Evolutionary conservation across 371 early-diverging fungal genomes (phyloP), one percentile per base, ranked within the genome.

Genomic region (Smittium culicis): DNA sequence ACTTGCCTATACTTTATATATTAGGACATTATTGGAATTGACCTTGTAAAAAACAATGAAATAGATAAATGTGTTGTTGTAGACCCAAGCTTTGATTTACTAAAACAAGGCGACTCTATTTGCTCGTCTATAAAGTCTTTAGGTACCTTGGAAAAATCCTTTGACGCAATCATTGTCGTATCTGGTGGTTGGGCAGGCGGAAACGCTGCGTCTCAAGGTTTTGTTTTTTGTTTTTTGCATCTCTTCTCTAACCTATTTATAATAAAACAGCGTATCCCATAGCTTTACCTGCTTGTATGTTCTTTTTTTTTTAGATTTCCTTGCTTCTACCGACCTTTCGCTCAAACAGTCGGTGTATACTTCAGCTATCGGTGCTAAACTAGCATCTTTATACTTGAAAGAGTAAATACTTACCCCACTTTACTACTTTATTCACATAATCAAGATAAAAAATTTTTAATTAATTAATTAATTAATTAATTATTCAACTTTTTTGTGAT

Each of bases 141-240:
- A 1, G 65, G 34, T 3, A 79, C 68, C 20, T 64, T 72, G 56
- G 86, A 89, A 67, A 58, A 66, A 5, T 28, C 28, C 45, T 75
- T 90, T 16, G 88, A 88, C 65, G 93, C 90, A 3, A 79, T 97
- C 57, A 74, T 97, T 54, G 92, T 91, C 74, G 95, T 92, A 3
- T 96, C 98, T 34, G 98, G 98, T 64, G 98, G 98, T 33, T 97
- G 94, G 93, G 91, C 88, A 34, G 94, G 94, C 54, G 97, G 97
- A n/a, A 91, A 89, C 71, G 86, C 91, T 29, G 80, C 80, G 8
- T 82, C 80, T 71, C 70, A 77, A 32, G 33, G 63, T 63, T 66
- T n/a, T 24, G 11, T 54, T 45, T 45, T n/a, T 63, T 11, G 2
- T 75, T 87, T 54, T 54, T 17, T 54, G 54, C 17, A 17, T 17